Base-by-base conservation (phyloP, 2,329 filamentous ascomycete species). In the Cordyceps farinosa region DNA sequence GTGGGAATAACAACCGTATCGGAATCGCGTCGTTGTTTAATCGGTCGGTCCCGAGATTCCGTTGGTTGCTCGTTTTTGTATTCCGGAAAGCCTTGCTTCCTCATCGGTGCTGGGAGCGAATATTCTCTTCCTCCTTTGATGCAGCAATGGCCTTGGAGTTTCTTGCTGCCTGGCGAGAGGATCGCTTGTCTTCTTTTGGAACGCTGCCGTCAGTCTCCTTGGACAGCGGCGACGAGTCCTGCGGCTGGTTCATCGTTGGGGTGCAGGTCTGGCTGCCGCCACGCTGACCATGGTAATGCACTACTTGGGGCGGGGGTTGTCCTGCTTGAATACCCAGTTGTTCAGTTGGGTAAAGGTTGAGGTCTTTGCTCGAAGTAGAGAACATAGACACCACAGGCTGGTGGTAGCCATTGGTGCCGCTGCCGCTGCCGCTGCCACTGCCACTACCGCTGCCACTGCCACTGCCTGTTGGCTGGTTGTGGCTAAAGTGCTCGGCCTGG, bases 311-410 rank as follows among this genome's bases (percentile, higher is more conserved):
- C 32, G 86, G 85, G 17, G 82, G 78, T 71, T 88, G 86, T 17
- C 86, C 86, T 45, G 83, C 82, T 67, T 87, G 84, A 2, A 84
- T 81, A 17, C 86, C 86, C 5, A 89, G 75, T 56, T 88, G 79
- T 68, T 89, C 84, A 34, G 86, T 87, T 5, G 87, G 87, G 69
- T 89, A 89, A 0, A 84, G 87, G 69, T 89, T 84, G 38, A 90
- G 76, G 70, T 90, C 87, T 72, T 87, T 87, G 74, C 86, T 89
- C 10, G 87, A 89, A 1, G 87, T 90, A 42, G 87, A 89, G 69
- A 90, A 90, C 29, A 85, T 87, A 51, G 87, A 89, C 50, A 89
- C 83, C 29, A 89, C 78, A 5, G 87, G 87, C 71, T 88, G 86
- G 70, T 87, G 85, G 69, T 89, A 89, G n/a, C 86, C 86, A 72